Evolutionary conservation across 2,329 filamentous ascomycete species (phyloP).

Genomic region (Neofusicoccum laricinum): DNA sequence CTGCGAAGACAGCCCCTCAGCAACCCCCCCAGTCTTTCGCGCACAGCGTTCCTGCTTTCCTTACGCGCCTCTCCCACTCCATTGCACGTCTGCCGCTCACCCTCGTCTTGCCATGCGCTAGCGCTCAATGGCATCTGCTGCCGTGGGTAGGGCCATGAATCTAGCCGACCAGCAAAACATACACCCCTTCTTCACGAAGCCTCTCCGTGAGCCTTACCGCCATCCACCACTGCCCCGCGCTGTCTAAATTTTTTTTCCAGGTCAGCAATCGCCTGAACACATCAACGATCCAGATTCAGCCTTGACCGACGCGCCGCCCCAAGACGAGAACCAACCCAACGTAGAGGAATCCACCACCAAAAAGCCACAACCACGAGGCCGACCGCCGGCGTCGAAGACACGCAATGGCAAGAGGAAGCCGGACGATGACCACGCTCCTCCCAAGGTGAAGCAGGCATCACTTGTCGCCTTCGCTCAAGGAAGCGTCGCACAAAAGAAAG

Average conservation of each 20-base stretch:
- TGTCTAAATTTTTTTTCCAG: slow-evolving; percentile 6
- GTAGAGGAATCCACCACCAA: neutral
- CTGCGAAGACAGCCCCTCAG: neutral
- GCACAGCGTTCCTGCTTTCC: neutral
- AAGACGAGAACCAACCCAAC: slow-evolving; percentile 4
- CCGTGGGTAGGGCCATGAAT: slow-evolving; percentile 37
- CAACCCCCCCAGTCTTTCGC: neutral
- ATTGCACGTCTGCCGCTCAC: neutral
- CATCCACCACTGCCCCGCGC: neutral
- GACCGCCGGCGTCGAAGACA: neutral
- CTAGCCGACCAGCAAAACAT: slow-evolving; percentile 32
- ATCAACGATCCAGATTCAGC: slow-evolving; percentile 24
- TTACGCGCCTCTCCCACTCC: no score
- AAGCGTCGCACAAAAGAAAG: slow-evolving; percentile 25
- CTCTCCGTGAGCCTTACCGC: slow-evolving; percentile 9
- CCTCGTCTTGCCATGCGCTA: slow-evolving; percentile 1
- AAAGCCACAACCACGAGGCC: neutral
- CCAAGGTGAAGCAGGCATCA: slow-evolving; percentile 14
- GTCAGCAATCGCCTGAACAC: slow-evolving; percentile 21
- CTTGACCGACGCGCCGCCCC: slow-evolving; percentile 17
- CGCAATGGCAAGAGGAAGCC: slow-evolving; percentile 2
- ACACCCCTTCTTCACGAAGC: slow-evolving; percentile 40
- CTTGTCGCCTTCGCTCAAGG: slow-evolving; percentile 1
- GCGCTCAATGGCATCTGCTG: slow-evolving; percentile 35
- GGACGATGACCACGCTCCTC: neutral